Conservation (phyloP, 495 filamentous ascomycete species). For the Xylaria acuta region DNA sequence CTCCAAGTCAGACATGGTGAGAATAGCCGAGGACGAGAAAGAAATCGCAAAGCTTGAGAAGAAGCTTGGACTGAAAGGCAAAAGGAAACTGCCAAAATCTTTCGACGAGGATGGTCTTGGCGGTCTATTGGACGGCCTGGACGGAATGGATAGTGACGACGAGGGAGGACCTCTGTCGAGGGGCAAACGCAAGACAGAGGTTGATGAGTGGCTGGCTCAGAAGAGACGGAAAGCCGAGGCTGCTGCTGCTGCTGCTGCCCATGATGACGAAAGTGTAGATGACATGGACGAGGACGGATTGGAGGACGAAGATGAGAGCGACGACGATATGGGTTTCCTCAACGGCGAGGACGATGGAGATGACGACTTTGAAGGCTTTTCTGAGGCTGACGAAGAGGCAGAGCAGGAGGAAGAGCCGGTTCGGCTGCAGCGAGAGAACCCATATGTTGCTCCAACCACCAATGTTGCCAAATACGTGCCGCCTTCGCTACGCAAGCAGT, state of each 20-base stretch:
- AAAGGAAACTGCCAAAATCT: slow-evolving; percentile 73
- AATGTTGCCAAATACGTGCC: slow-evolving; percentile 76
- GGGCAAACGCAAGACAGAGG: slow-evolving; percentile 72
- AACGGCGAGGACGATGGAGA: slow-evolving; percentile 34
- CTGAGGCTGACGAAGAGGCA: slow-evolving; percentile 36
- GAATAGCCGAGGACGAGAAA: slow-evolving; percentile 75
- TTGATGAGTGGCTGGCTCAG: slow-evolving; percentile 57
- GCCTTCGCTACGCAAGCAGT: slow-evolving; percentile 74
- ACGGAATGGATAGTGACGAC: slow-evolving; percentile 52
- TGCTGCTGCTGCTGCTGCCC: slow-evolving; percentile 21
- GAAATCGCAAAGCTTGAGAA: slow-evolving; percentile 90
- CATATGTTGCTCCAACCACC: slow-evolving; percentile 57
- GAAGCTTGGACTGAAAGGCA: slow-evolving; percentile 83
- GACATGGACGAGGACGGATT: slow-evolving; percentile 36
- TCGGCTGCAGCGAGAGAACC: slow-evolving; percentile 53
- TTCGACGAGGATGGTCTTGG: slow-evolving; percentile 88
- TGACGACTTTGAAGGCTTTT: slow-evolving; percentile 45
- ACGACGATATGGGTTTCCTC: slow-evolving; percentile 38
- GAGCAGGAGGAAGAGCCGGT: slow-evolving; percentile 27
- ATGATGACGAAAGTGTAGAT: slow-evolving; percentile 2
- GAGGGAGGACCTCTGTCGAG: slow-evolving; percentile 57
- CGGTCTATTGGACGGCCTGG: slow-evolving; percentile 75
- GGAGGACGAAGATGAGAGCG: slow-evolving; percentile 36
- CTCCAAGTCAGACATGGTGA: slow-evolving; percentile 66
- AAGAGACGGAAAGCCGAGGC: slow-evolving; percentile 53